A percentile compares a stretch with the other conserved stretches of the same genome.
phyloP scores from a whole-genome alignment of 495 filamentous ascomycete genomes.

The Echria macrotheca region DNA sequence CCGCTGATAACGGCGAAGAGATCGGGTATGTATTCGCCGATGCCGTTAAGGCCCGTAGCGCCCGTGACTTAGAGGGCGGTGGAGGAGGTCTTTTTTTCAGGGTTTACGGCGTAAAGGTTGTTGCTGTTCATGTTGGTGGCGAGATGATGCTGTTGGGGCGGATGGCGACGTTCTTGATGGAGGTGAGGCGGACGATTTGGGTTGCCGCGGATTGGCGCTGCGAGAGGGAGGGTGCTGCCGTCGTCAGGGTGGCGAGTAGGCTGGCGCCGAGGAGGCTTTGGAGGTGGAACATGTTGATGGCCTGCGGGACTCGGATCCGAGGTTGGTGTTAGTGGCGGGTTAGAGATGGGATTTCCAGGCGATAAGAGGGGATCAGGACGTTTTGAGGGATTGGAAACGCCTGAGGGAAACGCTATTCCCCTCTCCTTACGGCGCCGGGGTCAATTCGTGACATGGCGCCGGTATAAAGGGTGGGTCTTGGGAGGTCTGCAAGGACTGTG shows the following conservation, averaged over 20 bases:
- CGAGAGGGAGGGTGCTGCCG: slow-evolving; percentile 21
- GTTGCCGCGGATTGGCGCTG: slow-evolving; percentile 24
- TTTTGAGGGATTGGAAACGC: no score
- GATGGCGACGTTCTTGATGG: slow-evolving; percentile 44
- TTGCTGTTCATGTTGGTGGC: slow-evolving; percentile 36
- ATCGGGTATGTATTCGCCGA: slow-evolving; percentile 37
- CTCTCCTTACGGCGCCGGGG: no score
- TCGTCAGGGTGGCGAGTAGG: slow-evolving; percentile 16
- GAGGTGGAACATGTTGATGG: slow-evolving; percentile 22
- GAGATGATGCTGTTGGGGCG: slow-evolving; percentile 42
- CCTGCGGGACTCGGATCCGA: no score
- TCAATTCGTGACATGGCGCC: no score
- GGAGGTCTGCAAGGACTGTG: no score
- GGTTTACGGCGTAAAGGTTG: slow-evolving; percentile 29
- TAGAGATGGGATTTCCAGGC: no score
- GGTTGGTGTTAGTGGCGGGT: no score
- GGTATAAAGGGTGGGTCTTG: no score
- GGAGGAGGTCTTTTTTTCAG: slow-evolving; percentile 27
- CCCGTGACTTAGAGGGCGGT: slow-evolving; percentile 29
- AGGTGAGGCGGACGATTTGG: slow-evolving; percentile 30
- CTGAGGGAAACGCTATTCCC: no score
- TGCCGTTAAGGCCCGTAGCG: slow-evolving; percentile 32
- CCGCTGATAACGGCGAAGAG: slow-evolving; percentile 38
- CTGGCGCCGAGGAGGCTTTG: slow-evolving; percentile 13
- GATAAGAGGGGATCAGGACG: no score